These are phyloP conservation scores for Umbelopsis isabellina DNA, from an alignment of 192 early-diverging fungal genomes.

Conservation along the genomic window DNA sequence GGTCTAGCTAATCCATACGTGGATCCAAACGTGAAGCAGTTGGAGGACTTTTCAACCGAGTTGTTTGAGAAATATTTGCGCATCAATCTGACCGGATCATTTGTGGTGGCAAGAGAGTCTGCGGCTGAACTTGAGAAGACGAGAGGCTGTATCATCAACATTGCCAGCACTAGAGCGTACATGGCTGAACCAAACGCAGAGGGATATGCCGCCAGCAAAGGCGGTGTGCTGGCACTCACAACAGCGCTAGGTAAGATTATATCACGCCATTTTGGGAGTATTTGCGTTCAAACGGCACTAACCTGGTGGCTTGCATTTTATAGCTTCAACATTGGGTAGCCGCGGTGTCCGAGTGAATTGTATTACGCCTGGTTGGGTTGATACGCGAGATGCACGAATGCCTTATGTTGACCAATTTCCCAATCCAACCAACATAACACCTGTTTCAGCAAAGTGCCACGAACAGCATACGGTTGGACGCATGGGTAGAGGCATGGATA, in stretches of 20 bases:
- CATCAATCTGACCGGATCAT: background rate
- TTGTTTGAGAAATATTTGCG: background rate
- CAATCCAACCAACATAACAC: background rate
- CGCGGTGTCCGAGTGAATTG: conserved; percentile 1
- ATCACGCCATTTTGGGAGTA: background rate
- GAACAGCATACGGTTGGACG: conserved; percentile 1
- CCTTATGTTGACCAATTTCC: background rate
- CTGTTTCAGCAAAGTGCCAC: background rate
- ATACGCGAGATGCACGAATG: conserved; percentile 6
- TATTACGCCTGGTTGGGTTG: background rate
- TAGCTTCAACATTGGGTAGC: conserved; percentile 2
- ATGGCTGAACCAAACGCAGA: conserved; percentile 1
- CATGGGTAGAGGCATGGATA: conserved; percentile 5
- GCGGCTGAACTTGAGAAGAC: conserved; percentile 6
- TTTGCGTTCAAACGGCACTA: background rate
- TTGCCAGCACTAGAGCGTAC: background rate
- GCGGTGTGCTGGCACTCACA: background rate
- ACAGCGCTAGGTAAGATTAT: background rate
- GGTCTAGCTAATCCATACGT: background rate
- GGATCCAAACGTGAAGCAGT: background rate
- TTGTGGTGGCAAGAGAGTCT: background rate
- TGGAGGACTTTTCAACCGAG: background rate
- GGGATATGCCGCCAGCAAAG: conserved; percentile 8
- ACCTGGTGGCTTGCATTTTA: no score
- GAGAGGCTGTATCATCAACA: conserved; percentile 4